Conservation (phyloP, 116 monocot species). For the Thalassia testudinum region DNA sequence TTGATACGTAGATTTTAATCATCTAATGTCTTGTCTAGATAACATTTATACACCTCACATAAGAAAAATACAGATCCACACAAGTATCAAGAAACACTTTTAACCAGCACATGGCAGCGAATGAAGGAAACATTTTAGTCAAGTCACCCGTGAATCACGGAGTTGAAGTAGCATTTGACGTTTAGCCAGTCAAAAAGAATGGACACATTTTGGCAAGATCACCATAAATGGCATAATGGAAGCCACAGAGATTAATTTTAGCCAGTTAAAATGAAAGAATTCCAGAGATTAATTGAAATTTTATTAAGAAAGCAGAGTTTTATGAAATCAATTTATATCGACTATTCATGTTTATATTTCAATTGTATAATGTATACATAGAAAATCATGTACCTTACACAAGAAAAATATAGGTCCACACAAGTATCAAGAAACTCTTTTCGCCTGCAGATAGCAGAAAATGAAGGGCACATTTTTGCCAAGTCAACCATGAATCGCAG, state of each 20-base stretch:
- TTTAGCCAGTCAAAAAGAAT: too few species aligned
- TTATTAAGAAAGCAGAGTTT: too few species aligned
- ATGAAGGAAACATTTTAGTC: constrained; percentile 85
- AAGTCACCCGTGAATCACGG: constrained; percentile 93
- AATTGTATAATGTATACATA: too few species aligned
- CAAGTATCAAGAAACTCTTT: constrained; percentile 89
- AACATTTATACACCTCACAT: constrained; percentile 70
- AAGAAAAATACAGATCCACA: constrained; percentile 96
- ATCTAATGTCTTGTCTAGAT: too few species aligned
- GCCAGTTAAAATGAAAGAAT: too few species aligned
- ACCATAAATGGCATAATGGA: too few species aligned
- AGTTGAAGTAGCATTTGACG: constrained; percentile 68
- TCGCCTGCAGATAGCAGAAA: constrained; percentile 81
- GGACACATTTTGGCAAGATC: too few species aligned
- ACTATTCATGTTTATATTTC: too few species aligned
- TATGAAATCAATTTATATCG: too few species aligned
- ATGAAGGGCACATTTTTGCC: constrained; percentile 86
- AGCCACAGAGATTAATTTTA: too few species aligned
- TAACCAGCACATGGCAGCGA: constrained; percentile 78
- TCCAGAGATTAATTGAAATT: too few species aligned
- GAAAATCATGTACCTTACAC: constrained; percentile 71
- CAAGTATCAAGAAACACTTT: constrained; percentile 88
- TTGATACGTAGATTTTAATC: too few species aligned
- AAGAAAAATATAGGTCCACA: constrained; percentile 96
- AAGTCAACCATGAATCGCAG: constrained; percentile 95